Base-by-base conservation (phyloP, 176 grass and related monocot genomes). In the Thalia dealbata region DNA sequence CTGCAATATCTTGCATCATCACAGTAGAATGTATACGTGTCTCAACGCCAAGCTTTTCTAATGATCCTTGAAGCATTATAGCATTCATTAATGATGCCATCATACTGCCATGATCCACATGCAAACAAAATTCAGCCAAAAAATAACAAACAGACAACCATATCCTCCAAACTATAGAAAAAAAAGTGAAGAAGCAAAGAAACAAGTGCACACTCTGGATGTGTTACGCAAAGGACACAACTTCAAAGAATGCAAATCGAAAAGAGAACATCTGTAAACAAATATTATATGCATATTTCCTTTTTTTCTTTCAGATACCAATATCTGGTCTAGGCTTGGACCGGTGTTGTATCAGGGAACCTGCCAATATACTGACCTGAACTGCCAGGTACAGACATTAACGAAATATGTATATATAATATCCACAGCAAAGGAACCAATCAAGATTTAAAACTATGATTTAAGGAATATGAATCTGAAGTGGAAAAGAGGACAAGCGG, bases 71-170 rank as follows among this genome's bases (percentile, higher is more conserved):
- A 44, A 99, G 85, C 71, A 99, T 73, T 76, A 83, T 81, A 22
- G 95, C 88, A 73, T 99, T 99, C 90, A 99, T 99, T 48, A 95
- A 73, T 28, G 95, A 91, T 61, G 95, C 95, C 95, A 99, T 91
- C 90, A 91, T 91, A 67, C 95, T 99, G 90, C 62, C 4, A 82
- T 26, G 58, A 6, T 64, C 29, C 30, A 76, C 71, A 74, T 10
- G 18, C 3, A 76, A 68, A 23, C 3, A 21, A 43, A 44, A 5
- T 43, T 68, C 9, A 68, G 65, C 30, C 32, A 68, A 68, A 65
- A 15, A 18, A 12, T 18, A 61, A 24, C 15, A 41, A 41, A 41
- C 21, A 41, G 19, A 67, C 19, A 41, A 21, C 32, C 24, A 8
- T 18, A 41, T 10, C 15, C 64, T 42, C 15, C 29, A 19, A 67